Base-by-base conservation (phyloP, 345 rosid species). In the Ceriops decandra region DNA sequence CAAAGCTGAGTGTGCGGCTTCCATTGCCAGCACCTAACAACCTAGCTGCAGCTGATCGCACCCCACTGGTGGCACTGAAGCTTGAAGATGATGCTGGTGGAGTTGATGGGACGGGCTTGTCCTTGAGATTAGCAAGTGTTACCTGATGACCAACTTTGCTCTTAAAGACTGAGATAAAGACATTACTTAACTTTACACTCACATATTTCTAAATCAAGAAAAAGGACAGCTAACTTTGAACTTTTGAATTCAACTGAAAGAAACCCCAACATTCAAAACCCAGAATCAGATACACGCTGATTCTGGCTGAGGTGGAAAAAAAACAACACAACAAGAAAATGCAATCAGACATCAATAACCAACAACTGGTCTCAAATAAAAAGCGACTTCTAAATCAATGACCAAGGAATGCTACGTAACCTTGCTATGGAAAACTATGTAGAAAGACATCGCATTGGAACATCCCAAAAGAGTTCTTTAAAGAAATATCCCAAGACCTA, bases 121-220 rank as follows among this genome's bases (percentile, higher is more conserved):
- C 99, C 81, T 89, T 95, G 64, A 95, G 90, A 79, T 87, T 90
- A 54, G 96, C 99, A 68, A 95, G 71, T 27, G 99, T 90, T 68
- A 89, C 99, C 99, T 95, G 79, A 59, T 11, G 60, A 71, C 33
- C 27, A 58, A 54, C 63, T 57, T 63, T 31, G 19, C 35, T 26
- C n/a, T 52, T 22, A 68, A 42, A 68, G 21, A 54, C 51, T 57
- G 22, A 33, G n/a, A 51, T 49, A 17, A 47, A 64, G 16, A 33
- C 24, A 42, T 13, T 13, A 16, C 17, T 11, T 13, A 42, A 15
- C 19, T 42, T 42, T 42, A 42, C 19, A 42, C 16, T 42, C 17
- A 3, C 49, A 42, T 4, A 42, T 42, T 42, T 11, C 16, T 42
- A 42, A 42, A 38, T 38, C 46, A 38, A 38, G 46, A 38, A 38